Evolutionary conservation across 2,329 filamentous ascomycete species (phyloP).

Genomic region (Corniculantispora saksenae): DNA sequence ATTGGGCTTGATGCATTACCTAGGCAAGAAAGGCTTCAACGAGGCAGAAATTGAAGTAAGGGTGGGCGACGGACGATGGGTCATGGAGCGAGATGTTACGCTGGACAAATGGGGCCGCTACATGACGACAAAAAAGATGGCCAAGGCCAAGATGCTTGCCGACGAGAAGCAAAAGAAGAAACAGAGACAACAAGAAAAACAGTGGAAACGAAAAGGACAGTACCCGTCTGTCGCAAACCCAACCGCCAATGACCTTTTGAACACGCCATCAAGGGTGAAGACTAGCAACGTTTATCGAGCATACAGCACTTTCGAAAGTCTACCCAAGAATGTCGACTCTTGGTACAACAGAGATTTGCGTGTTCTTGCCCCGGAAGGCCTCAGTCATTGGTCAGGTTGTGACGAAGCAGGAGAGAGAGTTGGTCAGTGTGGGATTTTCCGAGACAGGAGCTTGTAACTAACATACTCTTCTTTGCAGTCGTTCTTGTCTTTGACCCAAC

Average conservation of each 20-base stretch:
- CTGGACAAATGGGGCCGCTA: conserved; percentile 26
- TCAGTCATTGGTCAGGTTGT: conserved; percentile 27
- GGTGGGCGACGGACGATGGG: conserved; percentile 27
- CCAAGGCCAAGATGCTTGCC: conserved; percentile 10
- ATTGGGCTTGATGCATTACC: conserved; percentile 27
- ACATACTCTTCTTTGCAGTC: conserved; percentile 21
- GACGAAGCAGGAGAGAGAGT: conserved; percentile 27
- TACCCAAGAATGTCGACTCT: conserved; percentile 25
- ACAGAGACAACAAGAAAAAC: conserved; percentile 8
- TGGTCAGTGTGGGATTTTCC: conserved; percentile 18
- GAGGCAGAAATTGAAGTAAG: conserved; percentile 28
- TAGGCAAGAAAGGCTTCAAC: conserved; percentile 29
- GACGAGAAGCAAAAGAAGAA: conserved; percentile 8
- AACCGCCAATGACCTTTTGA: background rate
- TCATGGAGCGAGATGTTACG: conserved; percentile 26
- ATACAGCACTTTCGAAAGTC: conserved; percentile 30
- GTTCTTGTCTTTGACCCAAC: conserved; percentile 28
- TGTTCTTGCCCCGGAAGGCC: conserved; percentile 30
- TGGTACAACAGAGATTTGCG: conserved; percentile 31
- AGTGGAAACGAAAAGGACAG: conserved; percentile 14
- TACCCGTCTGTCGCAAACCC: background rate
- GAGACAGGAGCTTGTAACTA: background rate
- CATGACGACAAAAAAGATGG: conserved; percentile 24
- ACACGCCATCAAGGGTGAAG: conserved; percentile 23
- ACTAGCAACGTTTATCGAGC: conserved; percentile 30